Conservation (phyloP, 495 filamentous ascomycete genomes). For the Neurospora sublineolata region DNA sequence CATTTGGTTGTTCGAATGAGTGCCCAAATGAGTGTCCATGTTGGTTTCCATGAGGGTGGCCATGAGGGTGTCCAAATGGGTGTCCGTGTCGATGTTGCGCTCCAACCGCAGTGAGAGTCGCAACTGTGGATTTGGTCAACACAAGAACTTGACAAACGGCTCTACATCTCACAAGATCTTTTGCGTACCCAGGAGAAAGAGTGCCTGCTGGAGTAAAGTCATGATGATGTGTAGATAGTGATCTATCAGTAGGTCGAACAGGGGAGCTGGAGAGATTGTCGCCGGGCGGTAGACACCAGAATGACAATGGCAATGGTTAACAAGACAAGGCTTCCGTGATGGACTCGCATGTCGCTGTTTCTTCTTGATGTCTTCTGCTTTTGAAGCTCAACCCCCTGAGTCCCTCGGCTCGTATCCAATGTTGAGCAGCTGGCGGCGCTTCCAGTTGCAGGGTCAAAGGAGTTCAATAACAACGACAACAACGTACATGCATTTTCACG, state of each 20-base stretch:
- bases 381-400: background rate
- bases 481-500: too few species aligned
- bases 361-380: background rate
- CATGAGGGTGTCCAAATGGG: too few species aligned
- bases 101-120: background rate
- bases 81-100: background rate
- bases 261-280: background rate
- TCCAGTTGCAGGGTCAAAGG: too few species aligned
- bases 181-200: background rate
- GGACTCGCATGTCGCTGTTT: background rate
- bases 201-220: background rate
- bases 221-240: background rate
- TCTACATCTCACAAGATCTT: background rate
- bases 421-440: too few species aligned
- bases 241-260: background rate
- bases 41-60: too few species aligned
- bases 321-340: background rate
- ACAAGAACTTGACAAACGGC: background rate
- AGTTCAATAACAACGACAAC: too few species aligned
- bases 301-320: background rate
- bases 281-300: background rate
- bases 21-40: too few species aligned
- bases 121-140: background rate
- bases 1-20: background rate
- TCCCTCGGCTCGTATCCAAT: background rate